phyloP scores from a whole-genome alignment of 2,329 filamentous ascomycete genomes.

The Stachybotrys chartarum region DNA sequence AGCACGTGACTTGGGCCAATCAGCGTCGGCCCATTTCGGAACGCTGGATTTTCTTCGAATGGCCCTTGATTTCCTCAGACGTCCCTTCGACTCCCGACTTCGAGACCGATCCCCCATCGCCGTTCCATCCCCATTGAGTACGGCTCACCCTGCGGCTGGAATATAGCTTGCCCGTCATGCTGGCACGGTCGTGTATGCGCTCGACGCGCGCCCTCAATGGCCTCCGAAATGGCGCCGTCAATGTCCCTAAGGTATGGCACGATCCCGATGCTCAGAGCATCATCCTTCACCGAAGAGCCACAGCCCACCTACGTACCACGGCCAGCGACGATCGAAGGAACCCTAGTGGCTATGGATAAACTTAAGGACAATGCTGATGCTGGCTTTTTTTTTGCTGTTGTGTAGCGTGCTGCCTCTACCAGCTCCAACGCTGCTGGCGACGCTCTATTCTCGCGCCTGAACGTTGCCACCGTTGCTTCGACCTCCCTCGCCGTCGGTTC shows the following conservation, averaged over 20 bases:
- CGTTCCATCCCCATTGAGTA: slow-evolving; percentile 23
- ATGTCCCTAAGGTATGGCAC: slow-evolving; percentile 65
- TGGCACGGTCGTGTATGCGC: slow-evolving; percentile 88
- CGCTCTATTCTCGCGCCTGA: slow-evolving; percentile 69
- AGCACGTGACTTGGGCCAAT: slow-evolving; percentile 32
- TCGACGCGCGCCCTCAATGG: slow-evolving; percentile 78
- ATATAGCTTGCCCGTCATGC: slow-evolving; percentile 61
- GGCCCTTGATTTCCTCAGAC: slow-evolving; percentile 27
- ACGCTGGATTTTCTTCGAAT: slow-evolving; percentile 34
- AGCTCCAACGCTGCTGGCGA: slow-evolving; percentile 66
- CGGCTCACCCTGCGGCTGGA: slow-evolving; percentile 28
- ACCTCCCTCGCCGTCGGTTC: slow-evolving; percentile 83
- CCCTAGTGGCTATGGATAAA: slow-evolving; percentile 20
- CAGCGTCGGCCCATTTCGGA: slow-evolving; percentile 35
- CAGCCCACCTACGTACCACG: slow-evolving; percentile 10
- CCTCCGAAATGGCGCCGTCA: slow-evolving; percentile 65
- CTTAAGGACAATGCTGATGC: slow-evolving; percentile 28
- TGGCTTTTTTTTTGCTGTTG: slow-evolving; percentile 10
- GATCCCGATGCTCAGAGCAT: slow-evolving; percentile 10
- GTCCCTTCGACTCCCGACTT: slow-evolving; percentile 30
- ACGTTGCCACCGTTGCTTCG: slow-evolving; percentile 78
- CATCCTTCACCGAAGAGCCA: slow-evolving; percentile 27
- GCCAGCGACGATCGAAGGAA: slow-evolving; percentile 12
- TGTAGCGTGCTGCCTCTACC: slow-evolving; percentile 62
- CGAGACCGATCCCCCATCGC: slow-evolving; percentile 29